These are phyloP conservation scores for Scleroderma bovista DNA, from an alignment of 768 basidiomycete species.

Conservation along the genomic window DNA sequence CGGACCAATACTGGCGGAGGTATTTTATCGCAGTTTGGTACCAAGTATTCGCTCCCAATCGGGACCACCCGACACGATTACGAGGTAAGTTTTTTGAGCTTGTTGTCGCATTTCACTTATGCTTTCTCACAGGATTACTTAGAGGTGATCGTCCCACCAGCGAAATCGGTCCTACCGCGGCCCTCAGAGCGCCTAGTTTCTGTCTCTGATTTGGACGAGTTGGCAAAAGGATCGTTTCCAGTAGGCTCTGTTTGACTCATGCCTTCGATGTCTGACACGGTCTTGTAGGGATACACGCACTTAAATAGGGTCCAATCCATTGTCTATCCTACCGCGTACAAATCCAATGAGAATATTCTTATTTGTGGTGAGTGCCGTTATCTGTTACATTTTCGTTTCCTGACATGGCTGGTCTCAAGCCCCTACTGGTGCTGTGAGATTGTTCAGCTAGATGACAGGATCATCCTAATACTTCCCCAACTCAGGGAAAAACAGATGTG, in stretches of 20 bases:
- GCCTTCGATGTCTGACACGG: not conserved
- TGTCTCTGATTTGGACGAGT: conserved; percentile 66
- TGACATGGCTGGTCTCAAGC: conserved; percentile 40
- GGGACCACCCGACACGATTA: conserved; percentile 66
- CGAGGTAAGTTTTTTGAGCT: conserved; percentile 45
- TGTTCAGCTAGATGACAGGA: not conserved
- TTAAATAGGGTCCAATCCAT: conserved; percentile 96
- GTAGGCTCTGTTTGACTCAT: conserved; percentile 37
- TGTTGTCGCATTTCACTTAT: conserved; percentile 1
- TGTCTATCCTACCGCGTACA: conserved; percentile 87
- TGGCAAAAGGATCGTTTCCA: conserved; percentile 80
- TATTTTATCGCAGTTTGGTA: conserved; percentile 62
- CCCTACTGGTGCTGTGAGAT: conserved; percentile 91
- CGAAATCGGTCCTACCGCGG: conserved; percentile 69
- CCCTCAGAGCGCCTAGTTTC: conserved; percentile 63
- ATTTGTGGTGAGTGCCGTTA: conserved; percentile 36
- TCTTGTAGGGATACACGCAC: conserved; percentile 67
- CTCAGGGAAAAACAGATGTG: conserved; percentile 96
- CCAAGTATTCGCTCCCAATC: conserved; percentile 73
- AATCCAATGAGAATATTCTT: conserved; percentile 95
- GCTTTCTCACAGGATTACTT: conserved; percentile 62
- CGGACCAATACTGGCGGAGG: conserved; percentile 52
- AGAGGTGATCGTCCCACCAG: conserved; percentile 87
- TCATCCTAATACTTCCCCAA: conserved; percentile 4
- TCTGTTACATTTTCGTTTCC: not conserved